Base-by-base conservation (phyloP, 352 stramenopile genomes). In the Halophytophthora polymorphica region DNA sequence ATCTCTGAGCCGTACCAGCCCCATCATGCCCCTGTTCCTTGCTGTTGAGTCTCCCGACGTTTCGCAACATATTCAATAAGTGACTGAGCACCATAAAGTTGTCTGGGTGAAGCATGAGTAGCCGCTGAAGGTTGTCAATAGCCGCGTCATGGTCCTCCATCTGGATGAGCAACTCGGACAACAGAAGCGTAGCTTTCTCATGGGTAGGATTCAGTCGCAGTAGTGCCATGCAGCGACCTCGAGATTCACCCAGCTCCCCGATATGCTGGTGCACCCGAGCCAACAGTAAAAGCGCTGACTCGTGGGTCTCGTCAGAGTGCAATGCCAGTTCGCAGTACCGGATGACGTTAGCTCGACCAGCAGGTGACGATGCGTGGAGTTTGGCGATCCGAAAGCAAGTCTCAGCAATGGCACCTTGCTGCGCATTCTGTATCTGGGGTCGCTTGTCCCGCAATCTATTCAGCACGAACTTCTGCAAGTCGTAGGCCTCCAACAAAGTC, bases 81-180 rank as follows among this genome's bases (percentile, higher is more conserved):
- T 87, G 87, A 28, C 82, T 83, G 5, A 98, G 70, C 6, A 89
- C 93, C 0, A 77, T 69, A 44, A 97, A 97, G 56, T 97, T 96
- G 61, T 95, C 86, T 0, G 90, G 88, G 23, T 94, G 93, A 45
- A 61, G 80, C 45, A 93, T 82, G 3, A 98, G 72, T 17, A 98
- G 68, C 46, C 96, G 79, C 68, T 90, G 69, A 57, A 96, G 96
- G 41, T 95, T 87, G 56, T 90, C 86, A 40, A 96, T 93, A 37
- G 86, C 88, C 3, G 76, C 76, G 19, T 96, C 84, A 44, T 94
- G 81, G 64, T 97, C 84, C 31, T 92, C 84, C 33, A 95, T 90
- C 41, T 94, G 72, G 8, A 96, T 82, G 63, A 93, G 72, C 38
- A 97, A 67, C 50, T 98, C 92, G 12, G 87, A 88, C 6, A 98